Evolutionary conservation across 2,329 filamentous ascomycete genomes (phyloP).

Genomic region (Xylariaceae sp.): DNA sequence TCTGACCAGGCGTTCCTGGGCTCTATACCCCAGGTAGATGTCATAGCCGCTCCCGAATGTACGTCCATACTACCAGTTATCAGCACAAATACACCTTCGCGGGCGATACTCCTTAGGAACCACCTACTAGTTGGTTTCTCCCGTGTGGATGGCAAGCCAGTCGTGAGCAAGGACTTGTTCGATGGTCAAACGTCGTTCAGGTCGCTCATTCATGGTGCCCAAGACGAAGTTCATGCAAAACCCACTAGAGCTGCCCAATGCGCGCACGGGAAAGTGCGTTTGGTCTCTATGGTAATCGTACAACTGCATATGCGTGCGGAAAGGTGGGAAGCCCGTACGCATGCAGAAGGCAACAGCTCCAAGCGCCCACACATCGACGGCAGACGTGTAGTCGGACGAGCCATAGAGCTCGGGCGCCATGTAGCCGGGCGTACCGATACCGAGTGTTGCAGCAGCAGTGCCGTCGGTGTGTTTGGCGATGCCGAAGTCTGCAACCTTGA

Average conservation of each 20-base stretch:
- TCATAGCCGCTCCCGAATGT: not conserved
- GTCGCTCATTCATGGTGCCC: not conserved
- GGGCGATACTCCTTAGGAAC: not conserved
- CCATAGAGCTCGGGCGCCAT: not conserved
- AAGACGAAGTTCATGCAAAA: conserved; percentile 5
- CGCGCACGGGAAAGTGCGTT: not conserved
- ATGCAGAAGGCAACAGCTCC: not conserved
- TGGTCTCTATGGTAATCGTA: not conserved
- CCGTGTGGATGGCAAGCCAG: not conserved
- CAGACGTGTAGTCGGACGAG: not conserved
- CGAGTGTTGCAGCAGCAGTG: not conserved
- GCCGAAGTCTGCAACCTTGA: not conserved
- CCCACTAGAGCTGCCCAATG: not conserved
- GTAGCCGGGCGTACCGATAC: not conserved
- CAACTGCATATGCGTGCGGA: not conserved
- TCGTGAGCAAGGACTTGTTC: conserved; percentile 4
- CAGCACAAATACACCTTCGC: not conserved
- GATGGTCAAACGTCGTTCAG: not conserved
- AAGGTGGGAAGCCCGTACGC: not conserved
- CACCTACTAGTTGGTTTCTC: not conserved
- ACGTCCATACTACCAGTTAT: not conserved
- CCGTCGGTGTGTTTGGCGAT: not conserved
- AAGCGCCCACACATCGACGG: not conserved
- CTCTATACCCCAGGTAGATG: not conserved
- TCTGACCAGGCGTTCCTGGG: not conserved